Evolutionary conservation across 106 monocot genomes (phyloP).

Genomic region (Acorus gramineus): DNA sequence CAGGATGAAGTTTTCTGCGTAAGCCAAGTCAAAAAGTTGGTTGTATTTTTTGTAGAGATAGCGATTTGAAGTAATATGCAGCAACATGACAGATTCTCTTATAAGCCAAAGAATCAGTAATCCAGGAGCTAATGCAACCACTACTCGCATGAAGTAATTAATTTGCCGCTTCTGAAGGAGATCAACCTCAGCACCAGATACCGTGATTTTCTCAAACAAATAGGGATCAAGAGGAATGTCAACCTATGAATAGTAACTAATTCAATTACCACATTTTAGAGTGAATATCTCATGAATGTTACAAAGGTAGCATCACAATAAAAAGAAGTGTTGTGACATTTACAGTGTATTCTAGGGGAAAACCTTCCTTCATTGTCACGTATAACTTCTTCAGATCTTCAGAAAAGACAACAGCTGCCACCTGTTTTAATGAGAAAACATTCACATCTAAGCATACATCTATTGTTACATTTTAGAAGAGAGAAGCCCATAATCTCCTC

Average conservation of each 20-base stretch:
- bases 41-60: constrained; percentile 80
- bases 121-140: constrained; percentile 58
- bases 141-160: constrained; percentile 70
- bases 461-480: neutral
- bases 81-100: constrained; percentile 69
- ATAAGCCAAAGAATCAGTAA: constrained; percentile 69
- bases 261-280: constrained; percentile 1
- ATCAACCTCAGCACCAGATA: constrained; percentile 82
- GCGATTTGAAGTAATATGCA: constrained; percentile 60
- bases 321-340: constrained; percentile 7
- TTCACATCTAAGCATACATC: neutral
- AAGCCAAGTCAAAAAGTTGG: constrained; percentile 86
- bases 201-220: constrained; percentile 67
- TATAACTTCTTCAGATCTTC: constrained; percentile 83
- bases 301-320: neutral
- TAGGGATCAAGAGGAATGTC: constrained; percentile 89
- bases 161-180: constrained; percentile 69
- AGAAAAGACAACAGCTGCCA: constrained; percentile 70
- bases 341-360: constrained; percentile 81
- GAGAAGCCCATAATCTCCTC: neutral
- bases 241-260: constrained; percentile 40
- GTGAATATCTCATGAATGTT: neutral
- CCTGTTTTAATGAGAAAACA: constrained; percentile 26
- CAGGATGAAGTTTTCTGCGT: constrained; percentile 84
- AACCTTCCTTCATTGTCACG: constrained; percentile 90